These are phyloP conservation scores for Hortaea werneckii DNA, from an alignment of 2,329 filamentous ascomycete genomes.

Conservation along the genomic window DNA sequence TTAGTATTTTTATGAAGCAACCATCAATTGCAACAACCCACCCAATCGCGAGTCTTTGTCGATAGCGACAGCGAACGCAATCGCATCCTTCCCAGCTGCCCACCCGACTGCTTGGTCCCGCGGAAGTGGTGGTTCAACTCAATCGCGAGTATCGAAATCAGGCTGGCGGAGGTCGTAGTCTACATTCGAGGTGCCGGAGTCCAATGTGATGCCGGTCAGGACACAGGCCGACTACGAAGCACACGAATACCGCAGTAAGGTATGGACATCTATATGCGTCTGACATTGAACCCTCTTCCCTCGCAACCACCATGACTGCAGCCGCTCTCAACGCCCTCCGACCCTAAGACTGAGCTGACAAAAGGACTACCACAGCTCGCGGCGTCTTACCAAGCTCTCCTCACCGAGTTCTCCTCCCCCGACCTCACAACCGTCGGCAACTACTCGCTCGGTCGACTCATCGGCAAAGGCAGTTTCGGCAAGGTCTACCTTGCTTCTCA, in stretches of 20 bases:
- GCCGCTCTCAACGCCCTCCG: no score
- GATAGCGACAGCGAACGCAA: no score
- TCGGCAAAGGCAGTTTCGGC: constrained; percentile 96
- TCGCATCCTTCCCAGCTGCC: no score
- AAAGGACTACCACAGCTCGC: constrained; percentile 56
- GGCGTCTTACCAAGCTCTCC: constrained; percentile 89
- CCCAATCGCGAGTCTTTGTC: no score
- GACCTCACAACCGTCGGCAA: constrained; percentile 90
- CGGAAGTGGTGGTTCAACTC: no score
- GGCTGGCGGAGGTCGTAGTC: background rate
- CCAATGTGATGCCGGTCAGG: constrained; percentile 22
- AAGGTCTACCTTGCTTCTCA: constrained; percentile 95
- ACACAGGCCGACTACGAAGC: constrained; percentile 25
- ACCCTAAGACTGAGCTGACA: background rate
- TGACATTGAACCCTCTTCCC: no score
- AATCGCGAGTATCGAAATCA: background rate
- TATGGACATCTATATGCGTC: constrained; percentile 5
- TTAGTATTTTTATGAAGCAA: no score
- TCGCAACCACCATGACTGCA: no score
- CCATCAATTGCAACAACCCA: no score
- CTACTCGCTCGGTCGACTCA: constrained; percentile 81
- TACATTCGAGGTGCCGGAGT: background rate
- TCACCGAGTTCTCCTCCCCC: constrained; percentile 90
- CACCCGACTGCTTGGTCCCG: no score
- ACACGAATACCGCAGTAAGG: constrained; percentile 27